Base-by-base conservation (phyloP, 805 yeast species). In the Komagataella pastoris region DNA sequence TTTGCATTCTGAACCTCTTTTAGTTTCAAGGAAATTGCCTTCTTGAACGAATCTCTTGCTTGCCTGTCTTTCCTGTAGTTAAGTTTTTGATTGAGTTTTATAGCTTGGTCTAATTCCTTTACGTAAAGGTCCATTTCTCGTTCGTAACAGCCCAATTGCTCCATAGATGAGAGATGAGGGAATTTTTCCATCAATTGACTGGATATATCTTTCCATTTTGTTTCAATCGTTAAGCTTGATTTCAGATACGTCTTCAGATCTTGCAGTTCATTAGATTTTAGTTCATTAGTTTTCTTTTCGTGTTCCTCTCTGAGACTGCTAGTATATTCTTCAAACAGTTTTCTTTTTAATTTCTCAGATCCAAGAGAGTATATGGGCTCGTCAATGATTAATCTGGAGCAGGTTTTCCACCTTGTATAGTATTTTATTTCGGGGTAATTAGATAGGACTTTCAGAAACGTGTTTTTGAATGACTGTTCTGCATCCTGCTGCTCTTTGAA, bases 361-460 rank as follows among this genome's bases (percentile, higher is more conserved):
- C 81, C 71, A 17, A 79, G 72, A 1, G 87, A 71, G 60, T 79
- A 83, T 6, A 83, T 75, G 0, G 88, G 81, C 58, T 86, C 93
- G 52, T 83, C 80, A 3, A 69, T 63, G 3, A 85, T 75, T 51
- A 75, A 51, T n/a, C 67, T 67, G 53, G 74, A 78, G 0, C 77
- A 69, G 0, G 83, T 75, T 36, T 62, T 58, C 95, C 95, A 88
- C 46, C 85, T 66, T 0, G 91, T 78, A 51, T 72, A 75, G 55
- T 77, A 73, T 17, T 69, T 69, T 24, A 86, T 66, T 21, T 72
- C 67, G 0, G 68, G 65, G 50, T 73, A 68, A 6, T 62, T 62
- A 19, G 68, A 61, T 47, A 85, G 61, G 49, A 82, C 72, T 12
- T 70, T 61, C 14, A 65, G 51, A 58, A 83, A 83, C n/a, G 79